Evolutionary conservation across 2,329 filamentous ascomycete species (phyloP).

Genomic region (Thielaviopsis cerberus): DNA sequence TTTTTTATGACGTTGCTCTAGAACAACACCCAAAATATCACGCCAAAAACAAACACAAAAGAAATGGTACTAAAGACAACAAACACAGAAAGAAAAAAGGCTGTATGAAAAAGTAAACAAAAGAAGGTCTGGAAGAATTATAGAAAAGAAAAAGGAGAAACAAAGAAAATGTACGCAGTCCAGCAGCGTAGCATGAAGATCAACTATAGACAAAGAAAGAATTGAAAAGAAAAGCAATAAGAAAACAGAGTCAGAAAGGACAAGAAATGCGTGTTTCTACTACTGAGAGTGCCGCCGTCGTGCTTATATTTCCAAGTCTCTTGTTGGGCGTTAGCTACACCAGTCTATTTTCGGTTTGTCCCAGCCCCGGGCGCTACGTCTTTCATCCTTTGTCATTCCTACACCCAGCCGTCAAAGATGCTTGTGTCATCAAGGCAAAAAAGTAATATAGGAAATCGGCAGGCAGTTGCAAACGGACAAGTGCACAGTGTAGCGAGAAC

Average conservation of each 20-base stretch:
- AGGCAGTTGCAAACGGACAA: no score
- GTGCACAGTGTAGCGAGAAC: background rate
- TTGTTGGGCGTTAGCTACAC: background rate
- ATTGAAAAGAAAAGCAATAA: constrained; percentile 12
- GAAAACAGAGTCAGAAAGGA: constrained; percentile 12
- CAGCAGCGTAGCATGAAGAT: background rate
- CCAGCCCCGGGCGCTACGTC: background rate
- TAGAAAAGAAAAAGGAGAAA: background rate
- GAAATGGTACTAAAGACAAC: no score
- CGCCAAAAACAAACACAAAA: no score
- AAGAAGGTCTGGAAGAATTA: background rate
- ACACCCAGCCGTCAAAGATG: background rate
- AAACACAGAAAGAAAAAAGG: background rate
- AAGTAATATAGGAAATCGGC: no score
- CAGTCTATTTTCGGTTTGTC: background rate
- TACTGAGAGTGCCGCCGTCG: background rate
- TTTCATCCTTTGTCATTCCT: background rate
- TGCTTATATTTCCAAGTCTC: background rate
- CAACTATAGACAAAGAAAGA: background rate
- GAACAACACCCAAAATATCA: no score
- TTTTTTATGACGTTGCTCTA: no score
- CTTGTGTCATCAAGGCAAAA: no score
- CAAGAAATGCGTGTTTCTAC: background rate
- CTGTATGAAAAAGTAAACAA: background rate
- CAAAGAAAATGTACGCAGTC: constrained; percentile 10